These are phyloP conservation scores for Leucaena leucocephala DNA, from an alignment of 306 rosid species.

Conservation along the genomic window DNA sequence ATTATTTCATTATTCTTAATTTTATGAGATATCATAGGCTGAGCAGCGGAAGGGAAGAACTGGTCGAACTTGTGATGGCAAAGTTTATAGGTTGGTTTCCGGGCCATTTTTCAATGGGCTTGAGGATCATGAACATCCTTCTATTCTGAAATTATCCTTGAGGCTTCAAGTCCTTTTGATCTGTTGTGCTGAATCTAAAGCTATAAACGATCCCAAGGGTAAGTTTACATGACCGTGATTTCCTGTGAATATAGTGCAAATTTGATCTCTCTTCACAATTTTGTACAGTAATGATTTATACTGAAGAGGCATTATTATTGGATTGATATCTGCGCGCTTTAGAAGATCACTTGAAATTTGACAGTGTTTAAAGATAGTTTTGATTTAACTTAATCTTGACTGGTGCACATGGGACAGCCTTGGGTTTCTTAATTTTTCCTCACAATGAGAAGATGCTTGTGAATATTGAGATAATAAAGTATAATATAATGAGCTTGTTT, in stretches of 20 bases:
- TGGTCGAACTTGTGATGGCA: slow-evolving; percentile 95
- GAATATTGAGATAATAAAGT: slow-evolving; percentile 21
- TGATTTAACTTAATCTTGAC: background rate
- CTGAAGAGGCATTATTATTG: slow-evolving; percentile 7
- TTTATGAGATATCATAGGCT: slow-evolving; percentile 57
- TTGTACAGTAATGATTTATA: background rate
- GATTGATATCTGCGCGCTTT: background rate
- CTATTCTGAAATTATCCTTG: slow-evolving; percentile 74
- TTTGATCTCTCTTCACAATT: slow-evolving; percentile 7
- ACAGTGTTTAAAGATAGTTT: slow-evolving; percentile 15
- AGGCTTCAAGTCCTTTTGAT: slow-evolving; percentile 77
- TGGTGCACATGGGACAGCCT: background rate
- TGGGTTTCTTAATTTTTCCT: background rate
- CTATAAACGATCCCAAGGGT: slow-evolving; percentile 87
- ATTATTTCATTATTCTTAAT: slow-evolving; percentile 22
- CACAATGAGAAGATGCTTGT: slow-evolving; percentile 1
- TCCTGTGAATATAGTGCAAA: slow-evolving; percentile 22
- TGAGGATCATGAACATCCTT: slow-evolving; percentile 67
- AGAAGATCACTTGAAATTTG: slow-evolving; percentile 22
- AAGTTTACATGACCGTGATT: slow-evolving; percentile 26
- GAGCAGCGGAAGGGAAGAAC: slow-evolving; percentile 92
- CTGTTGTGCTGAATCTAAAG: slow-evolving; percentile 79
- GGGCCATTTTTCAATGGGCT: slow-evolving; percentile 61
- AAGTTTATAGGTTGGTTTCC: slow-evolving; percentile 77
- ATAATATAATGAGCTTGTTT: slow-evolving; percentile 21